phyloP scores from a whole-genome alignment of 768 basidiomycete genomes.

The Naganishia vaughanmartiniae region DNA sequence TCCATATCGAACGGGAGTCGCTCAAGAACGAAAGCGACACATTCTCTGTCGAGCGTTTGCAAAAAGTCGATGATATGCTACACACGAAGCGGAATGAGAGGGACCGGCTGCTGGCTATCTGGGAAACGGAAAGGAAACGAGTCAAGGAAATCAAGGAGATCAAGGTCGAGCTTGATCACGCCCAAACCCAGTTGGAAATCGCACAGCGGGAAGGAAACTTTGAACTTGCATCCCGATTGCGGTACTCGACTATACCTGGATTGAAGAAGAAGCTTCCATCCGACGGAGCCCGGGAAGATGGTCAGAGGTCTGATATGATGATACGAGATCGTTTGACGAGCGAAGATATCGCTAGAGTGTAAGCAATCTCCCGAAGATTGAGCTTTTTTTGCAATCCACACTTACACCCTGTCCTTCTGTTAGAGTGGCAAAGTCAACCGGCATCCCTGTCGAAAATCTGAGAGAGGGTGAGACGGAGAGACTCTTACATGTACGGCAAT shows the following conservation, averaged over 20 bases:
- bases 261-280: slow-evolving; percentile 69
- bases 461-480: slow-evolving; percentile 86
- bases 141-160: slow-evolving; percentile 50
- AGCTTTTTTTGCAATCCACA: background rate
- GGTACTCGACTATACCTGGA: slow-evolving; percentile 80
- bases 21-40: slow-evolving; percentile 83
- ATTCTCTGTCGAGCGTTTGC: slow-evolving; percentile 71
- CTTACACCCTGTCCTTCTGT: background rate
- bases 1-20: slow-evolving; percentile 85
- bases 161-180: slow-evolving; percentile 70
- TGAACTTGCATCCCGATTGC: slow-evolving; percentile 75
- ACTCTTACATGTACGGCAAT: slow-evolving; percentile 69
- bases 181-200: slow-evolving; percentile 80
- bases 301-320: slow-evolving; percentile 63
- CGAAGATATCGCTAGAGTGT: slow-evolving; percentile 80
- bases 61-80: slow-evolving; percentile 66
- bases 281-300: slow-evolving; percentile 54
- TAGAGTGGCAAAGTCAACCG: slow-evolving; percentile 74
- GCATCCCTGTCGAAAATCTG: slow-evolving; percentile 83
- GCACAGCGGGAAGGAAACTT: slow-evolving; percentile 85
- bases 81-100: slow-evolving; percentile 65
- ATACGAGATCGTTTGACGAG: slow-evolving; percentile 82
- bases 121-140: slow-evolving; percentile 59
- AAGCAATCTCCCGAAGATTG: slow-evolving; percentile 12
- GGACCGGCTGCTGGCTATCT: slow-evolving; percentile 61